A percentile compares a stretch with the other conserved stretches of the same genome.
phyloP scores from a whole-genome alignment of 805 yeast species.

The Scheffersomyces coipomensis region DNA sequence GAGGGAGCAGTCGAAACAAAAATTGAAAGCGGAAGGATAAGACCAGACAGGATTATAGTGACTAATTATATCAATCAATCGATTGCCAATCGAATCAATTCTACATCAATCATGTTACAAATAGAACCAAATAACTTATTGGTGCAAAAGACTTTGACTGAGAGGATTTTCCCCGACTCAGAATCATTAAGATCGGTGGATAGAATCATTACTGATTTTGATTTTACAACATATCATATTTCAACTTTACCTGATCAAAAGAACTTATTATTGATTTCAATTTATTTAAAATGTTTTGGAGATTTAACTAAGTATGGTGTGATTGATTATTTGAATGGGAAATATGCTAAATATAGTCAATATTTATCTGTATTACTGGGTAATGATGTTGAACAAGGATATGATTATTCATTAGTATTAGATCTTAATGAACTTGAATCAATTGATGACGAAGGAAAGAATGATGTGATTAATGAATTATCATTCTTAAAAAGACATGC shows the following conservation, averaged over 20 bases:
- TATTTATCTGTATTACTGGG: slow-evolving; percentile 26
- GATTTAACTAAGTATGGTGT: slow-evolving; percentile 73
- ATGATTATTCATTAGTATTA: slow-evolving; percentile 73
- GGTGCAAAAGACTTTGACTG: slow-evolving; percentile 75
- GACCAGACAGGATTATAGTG: no score
- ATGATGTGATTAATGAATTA: slow-evolving; percentile 57
- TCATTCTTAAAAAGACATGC: slow-evolving; percentile 80
- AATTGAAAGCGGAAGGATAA: no score
- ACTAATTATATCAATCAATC: neutral
- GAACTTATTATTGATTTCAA: slow-evolving; percentile 60
- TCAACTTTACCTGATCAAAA: slow-evolving; percentile 78
- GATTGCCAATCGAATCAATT: neutral
- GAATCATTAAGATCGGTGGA: slow-evolving; percentile 56
- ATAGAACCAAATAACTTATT: slow-evolving; percentile 82
- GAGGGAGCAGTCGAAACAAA: no score
- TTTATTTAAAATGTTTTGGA: slow-evolving; percentile 72
- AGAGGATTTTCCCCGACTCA: slow-evolving; percentile 53
- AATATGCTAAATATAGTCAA: slow-evolving; percentile 41
- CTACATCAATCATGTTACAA: slow-evolving; percentile 70
- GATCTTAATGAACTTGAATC: slow-evolving; percentile 45
- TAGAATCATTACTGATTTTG: slow-evolving; percentile 91
- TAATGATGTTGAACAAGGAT: slow-evolving; percentile 66
- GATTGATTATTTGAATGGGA: slow-evolving; percentile 47
- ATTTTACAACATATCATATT: slow-evolving; percentile 90
- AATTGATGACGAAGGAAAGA: slow-evolving; percentile 46